Evolutionary conservation across 257 asterid species (phyloP), one percentile per base, ranked within the genome.

Genomic region (Eucommia ulmoides): DNA sequence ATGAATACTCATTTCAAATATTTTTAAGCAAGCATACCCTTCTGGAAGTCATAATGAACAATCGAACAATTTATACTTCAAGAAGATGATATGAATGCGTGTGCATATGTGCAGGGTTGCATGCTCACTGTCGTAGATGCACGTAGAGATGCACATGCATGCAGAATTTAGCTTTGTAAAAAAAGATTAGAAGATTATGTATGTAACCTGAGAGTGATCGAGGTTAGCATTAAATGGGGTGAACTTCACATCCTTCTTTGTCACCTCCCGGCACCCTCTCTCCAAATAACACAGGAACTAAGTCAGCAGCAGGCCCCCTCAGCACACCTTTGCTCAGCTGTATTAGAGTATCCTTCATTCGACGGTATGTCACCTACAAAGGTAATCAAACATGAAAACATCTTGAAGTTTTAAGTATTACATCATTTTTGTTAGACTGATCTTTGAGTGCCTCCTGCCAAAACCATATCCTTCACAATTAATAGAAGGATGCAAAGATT

Each of bases 261-360:
- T 53, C 65, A 67, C 65, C 33, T 77, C 53, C n/a, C 15, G 94
- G 96, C 50, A 52, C 56, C 68, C 75, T 79, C 76, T 85, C 96
- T 23, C 98, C 96, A 68, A 89, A 89, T 63, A 89, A 75, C 58
- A 89, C 92, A 56, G 94, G 94, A 54, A 89, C 91, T 61, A 89
- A 75, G 71, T 80, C 86, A 23, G 96, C 68, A 63, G 98, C 93
- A 73, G 98, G 96, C 56, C 98, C 98, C 53, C 56, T 74, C 52
- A 46, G 74, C 63, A 85, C 93, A 50, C 98, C 96, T 77, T 82
- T 89, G 72, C 98, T 89, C 55, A 89, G 63, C 51, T 80, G 88
- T 49, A 82, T 52, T 71, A 89, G 51, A 12, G 94, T 89, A 62
- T 89, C 94, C 72, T 85, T 82, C 96, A 89, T 74, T 65, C 94